A percentile compares a stretch with the other conserved stretches of the same genome.
These are phyloP conservation scores for Fonsecaea monophora DNA, from an alignment of 2,329 filamentous ascomycete species.

Conservation along the genomic window DNA sequence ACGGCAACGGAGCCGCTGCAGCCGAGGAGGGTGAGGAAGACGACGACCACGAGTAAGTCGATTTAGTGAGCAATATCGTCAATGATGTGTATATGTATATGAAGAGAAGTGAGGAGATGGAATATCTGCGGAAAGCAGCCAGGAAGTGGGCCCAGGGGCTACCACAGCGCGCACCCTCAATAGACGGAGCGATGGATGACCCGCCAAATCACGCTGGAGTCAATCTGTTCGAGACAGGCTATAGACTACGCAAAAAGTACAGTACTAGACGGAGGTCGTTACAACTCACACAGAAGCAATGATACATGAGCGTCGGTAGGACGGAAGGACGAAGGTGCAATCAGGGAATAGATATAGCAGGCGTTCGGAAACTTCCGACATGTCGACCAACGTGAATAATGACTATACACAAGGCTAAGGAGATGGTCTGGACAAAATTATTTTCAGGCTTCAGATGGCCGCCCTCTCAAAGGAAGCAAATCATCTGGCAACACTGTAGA, in stretches of 20 bases:
- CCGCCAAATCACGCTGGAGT: neutral
- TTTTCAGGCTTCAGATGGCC: neutral
- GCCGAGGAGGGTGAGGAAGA: no score
- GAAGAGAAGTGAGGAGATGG: neutral
- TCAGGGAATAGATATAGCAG: neutral
- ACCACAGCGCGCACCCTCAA: neutral
- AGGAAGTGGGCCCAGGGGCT: neutral
- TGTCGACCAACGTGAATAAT: neutral
- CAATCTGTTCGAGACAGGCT: neutral
- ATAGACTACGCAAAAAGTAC: neutral
- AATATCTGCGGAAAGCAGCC: neutral
- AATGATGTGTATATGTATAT: no score
- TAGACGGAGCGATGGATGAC: no score
- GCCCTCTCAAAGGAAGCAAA: neutral
- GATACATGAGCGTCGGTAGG: no score
- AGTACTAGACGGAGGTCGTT: neutral
- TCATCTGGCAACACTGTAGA: neutral
- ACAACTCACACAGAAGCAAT: neutral
- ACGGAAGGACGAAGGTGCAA: neutral
- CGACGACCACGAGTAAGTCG: no score
- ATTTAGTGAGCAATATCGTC: neutral
- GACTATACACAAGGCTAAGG: neutral
- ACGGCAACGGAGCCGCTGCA: neutral
- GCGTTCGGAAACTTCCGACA: constrained; percentile 1
- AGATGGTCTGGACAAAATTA: neutral